Evolutionary conservation across 805 yeast species (phyloP).

Genomic region (Yarrowia sp.): DNA sequence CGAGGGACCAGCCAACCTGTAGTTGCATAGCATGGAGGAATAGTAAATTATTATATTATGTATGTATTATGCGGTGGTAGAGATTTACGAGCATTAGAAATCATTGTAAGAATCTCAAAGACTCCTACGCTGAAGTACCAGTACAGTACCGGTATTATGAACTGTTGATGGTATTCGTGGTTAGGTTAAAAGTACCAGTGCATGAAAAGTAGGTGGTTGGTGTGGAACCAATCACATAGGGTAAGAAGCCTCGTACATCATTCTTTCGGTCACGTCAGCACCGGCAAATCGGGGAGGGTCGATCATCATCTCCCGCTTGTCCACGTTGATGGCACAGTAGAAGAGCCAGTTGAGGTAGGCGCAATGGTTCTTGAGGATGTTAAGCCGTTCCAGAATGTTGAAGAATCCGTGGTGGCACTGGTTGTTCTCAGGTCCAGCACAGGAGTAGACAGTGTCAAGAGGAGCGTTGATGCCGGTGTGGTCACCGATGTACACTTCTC

Average conservation of each 20-base stretch:
- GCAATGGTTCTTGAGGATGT: slow-evolving; percentile 11
- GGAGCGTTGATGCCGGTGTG: neutral
- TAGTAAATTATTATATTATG: neutral
- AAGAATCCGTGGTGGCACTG: neutral
- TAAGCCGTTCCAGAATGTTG: neutral
- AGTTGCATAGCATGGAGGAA: slow-evolving; percentile 1
- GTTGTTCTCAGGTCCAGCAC: neutral
- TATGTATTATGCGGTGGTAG: no score
- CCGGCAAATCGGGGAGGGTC: neutral
- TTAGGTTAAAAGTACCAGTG: no score
- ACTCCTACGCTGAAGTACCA: no score
- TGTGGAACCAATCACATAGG: neutral
- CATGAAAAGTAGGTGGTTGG: no score
- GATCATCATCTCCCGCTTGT: neutral
- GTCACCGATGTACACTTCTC: neutral
- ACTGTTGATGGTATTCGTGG: no score
- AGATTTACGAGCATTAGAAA: no score
- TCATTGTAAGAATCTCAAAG: no score
- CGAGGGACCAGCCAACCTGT: slow-evolving; percentile 20
- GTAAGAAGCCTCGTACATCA: neutral
- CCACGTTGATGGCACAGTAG: slow-evolving; percentile 7
- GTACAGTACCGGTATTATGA: no score
- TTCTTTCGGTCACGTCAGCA: neutral
- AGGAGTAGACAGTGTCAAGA: neutral
- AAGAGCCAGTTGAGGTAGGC: neutral